Evolutionary conservation across 2,329 filamentous ascomycete genomes (phyloP).

Genomic region (Penicillium polonicum): DNA sequence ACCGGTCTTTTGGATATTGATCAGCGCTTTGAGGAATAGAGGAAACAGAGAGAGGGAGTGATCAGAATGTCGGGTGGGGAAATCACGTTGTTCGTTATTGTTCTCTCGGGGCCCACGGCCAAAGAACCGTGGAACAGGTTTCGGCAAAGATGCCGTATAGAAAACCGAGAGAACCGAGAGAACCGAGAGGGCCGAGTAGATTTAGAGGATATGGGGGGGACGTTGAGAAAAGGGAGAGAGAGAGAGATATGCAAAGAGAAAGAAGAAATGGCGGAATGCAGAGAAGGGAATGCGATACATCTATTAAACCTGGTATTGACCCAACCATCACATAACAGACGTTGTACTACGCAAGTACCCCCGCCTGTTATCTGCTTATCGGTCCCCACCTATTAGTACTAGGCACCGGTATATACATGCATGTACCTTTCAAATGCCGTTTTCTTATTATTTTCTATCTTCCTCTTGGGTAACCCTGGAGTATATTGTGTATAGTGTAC

Average conservation of each 20-base stretch:
- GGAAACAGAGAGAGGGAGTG: neutral
- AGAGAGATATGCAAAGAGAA: neutral
- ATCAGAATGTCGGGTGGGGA: conserved; percentile 3
- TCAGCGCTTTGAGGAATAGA: neutral
- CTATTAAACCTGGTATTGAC: neutral
- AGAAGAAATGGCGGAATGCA: conserved; percentile 10
- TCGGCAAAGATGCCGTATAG: conserved; percentile 1
- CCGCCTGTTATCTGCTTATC: conserved; percentile 12
- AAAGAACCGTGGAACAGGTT: conserved; percentile 20
- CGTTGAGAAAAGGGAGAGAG: neutral
- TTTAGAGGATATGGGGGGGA: neutral
- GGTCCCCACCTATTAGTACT: neutral
- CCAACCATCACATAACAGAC: neutral
- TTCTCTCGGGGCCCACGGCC: conserved; percentile 14
- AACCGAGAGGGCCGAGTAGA: conserved; percentile 4
- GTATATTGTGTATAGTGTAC: neutral
- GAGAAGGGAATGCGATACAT: conserved; percentile 10
- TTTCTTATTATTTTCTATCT: neutral
- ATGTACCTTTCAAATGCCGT: neutral
- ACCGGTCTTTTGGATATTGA: neutral
- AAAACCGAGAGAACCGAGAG: conserved; percentile 11
- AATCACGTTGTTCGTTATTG: conserved; percentile 8
- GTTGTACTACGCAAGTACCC: conserved; percentile 6
- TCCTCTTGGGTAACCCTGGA: neutral
- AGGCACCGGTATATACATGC: neutral